Conservation (phyloP, 768 basidiomycete species). For the Grammothele lineata region DNA sequence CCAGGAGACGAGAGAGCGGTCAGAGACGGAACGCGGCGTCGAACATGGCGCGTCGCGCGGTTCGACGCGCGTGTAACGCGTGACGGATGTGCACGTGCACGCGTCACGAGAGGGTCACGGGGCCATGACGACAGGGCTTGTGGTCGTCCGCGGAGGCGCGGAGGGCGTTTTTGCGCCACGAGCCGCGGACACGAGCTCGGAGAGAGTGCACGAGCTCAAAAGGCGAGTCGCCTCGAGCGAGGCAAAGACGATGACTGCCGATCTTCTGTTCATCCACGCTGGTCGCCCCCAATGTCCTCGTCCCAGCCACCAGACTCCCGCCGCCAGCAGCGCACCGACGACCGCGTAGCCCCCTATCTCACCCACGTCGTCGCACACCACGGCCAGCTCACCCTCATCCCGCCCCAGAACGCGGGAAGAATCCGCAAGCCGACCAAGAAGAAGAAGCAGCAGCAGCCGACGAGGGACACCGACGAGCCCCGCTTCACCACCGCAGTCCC, state of each 20-base stretch:
- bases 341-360: slow-evolving; percentile 48
- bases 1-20: background rate
- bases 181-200: too few species aligned
- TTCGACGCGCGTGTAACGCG: background rate
- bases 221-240: too few species aligned
- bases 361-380: slow-evolving; percentile 52
- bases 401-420: slow-evolving; percentile 48
- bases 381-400: slow-evolving; percentile 45
- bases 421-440: slow-evolving; percentile 39
- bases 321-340: slow-evolving; percentile 18
- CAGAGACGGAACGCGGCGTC: background rate
- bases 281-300: slow-evolving; percentile 13
- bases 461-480: slow-evolving; percentile 29
- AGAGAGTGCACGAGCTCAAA: too few species aligned
- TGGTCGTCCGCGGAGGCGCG: too few species aligned
- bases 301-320: slow-evolving; percentile 12
- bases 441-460: slow-evolving; percentile 11
- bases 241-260: background rate
- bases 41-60: background rate
- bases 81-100: too few species aligned
- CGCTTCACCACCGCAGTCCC: slow-evolving; percentile 23
- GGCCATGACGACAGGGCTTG: background rate
- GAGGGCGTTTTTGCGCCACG: too few species aligned
- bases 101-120: background rate
- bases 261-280: slow-evolving; percentile 4